These are phyloP conservation scores for Aschersonia sp. DNA, from an alignment of 2,329 filamentous ascomycete genomes.

Conservation along the genomic window DNA sequence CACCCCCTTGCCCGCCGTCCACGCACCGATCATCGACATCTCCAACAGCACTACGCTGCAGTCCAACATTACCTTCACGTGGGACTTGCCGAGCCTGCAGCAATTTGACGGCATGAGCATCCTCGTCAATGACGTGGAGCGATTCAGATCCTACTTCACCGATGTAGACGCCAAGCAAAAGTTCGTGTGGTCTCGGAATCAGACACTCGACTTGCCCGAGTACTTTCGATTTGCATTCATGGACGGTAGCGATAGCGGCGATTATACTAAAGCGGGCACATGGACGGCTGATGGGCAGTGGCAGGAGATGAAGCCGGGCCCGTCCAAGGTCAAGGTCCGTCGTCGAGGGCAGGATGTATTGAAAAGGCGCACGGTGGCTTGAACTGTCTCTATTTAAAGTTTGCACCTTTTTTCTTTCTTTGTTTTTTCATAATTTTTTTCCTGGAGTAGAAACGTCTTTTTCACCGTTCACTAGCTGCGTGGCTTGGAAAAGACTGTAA, in stretches of 20 bases:
- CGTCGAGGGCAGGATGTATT: slow-evolving; percentile 10
- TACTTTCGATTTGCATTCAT: slow-evolving; percentile 70
- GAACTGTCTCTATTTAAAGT: not conserved
- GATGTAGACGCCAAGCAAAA: slow-evolving; percentile 27
- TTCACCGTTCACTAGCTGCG: no score
- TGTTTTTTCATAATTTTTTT: not conserved
- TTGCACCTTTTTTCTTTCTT: not conserved
- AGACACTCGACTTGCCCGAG: slow-evolving; percentile 35
- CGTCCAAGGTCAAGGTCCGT: slow-evolving; percentile 28
- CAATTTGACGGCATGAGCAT: slow-evolving; percentile 64
- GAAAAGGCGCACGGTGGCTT: slow-evolving; percentile 5
- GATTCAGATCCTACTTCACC: slow-evolving; percentile 57
- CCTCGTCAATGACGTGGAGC: slow-evolving; percentile 74
- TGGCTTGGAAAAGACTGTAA: no score
- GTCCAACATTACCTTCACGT: slow-evolving; percentile 52
- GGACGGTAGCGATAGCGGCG: slow-evolving; percentile 45
- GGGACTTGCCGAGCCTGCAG: slow-evolving; percentile 27
- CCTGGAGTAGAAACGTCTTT: no score
- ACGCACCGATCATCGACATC: slow-evolving; percentile 30
- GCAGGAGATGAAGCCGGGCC: slow-evolving; percentile 48
- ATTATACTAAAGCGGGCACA: slow-evolving; percentile 62
- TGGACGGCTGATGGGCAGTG: slow-evolving; percentile 53
- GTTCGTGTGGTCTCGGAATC: slow-evolving; percentile 46
- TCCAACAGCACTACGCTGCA: slow-evolving; percentile 22
- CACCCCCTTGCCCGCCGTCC: slow-evolving; percentile 42